Base-by-base conservation (phyloP, 2,329 filamentous ascomycete genomes). In the Colletotrichum agaves region DNA sequence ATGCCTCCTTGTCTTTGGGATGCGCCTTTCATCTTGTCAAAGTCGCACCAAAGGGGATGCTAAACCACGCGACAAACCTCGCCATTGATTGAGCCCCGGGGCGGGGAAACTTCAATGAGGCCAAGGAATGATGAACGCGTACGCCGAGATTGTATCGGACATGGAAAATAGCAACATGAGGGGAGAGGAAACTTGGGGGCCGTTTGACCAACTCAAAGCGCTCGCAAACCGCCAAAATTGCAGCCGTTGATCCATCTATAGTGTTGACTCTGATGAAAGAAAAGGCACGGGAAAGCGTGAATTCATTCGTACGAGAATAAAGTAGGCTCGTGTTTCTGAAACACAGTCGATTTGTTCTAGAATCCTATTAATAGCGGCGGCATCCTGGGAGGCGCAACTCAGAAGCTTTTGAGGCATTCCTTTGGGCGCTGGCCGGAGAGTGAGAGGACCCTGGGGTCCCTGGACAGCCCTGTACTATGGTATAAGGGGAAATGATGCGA, bases 361-460 rank as follows among this genome's bases (percentile, higher is more conserved):
- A 63, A 63, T 63, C 60, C 64, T 63, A 67, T 67, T 67, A 67
- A 67, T 67, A 67, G 64, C 12, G 64, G 53, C 31, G 15, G 60
- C 52, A 67, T 63, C 64, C 64, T 63, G 31, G 64, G 33, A 41
- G n/a, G 21, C 35, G 21, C 35, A 37, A 19, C 31, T 57, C 37
- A n/a, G 19, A 27, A 43, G 53, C 49, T 53, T 53, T 37, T 23
- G 21, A 23, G 21, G 49, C 15, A n/a, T 43, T 11, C 12, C 12
- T 3, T 49, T 11, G 46, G n/a, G 46, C 21, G 46, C 46, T 19
- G 46, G 19, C 46, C 21, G 21, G 46, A 49, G n/a, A 21, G 46
- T 49, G n/a, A n/a, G n/a, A n/a, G n/a, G n/a, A n/a, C 47, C 21
- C 31, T 31, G 21, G 35, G 4, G 11, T 37, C 35, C 35, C 35